Conservation (phyloP, 2,329 filamentous ascomycete genomes). For the Botrytis hyacinthi region DNA sequence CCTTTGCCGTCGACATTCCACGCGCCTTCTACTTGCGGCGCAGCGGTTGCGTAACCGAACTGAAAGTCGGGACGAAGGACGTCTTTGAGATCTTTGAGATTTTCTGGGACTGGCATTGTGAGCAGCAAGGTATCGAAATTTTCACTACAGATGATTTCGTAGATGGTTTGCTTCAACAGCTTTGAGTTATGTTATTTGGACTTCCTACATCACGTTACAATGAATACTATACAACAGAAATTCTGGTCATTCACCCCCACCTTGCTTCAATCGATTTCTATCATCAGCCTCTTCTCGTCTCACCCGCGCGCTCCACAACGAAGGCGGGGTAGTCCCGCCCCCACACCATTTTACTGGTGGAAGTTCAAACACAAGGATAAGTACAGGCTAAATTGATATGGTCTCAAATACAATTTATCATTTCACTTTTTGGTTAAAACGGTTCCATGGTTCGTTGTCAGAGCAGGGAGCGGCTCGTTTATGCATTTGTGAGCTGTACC, state of each 20-base stretch:
- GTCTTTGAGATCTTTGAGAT: constrained; percentile 45
- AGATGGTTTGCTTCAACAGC: not conserved
- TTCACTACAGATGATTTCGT: not conserved
- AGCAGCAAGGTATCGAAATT: not conserved
- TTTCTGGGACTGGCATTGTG: constrained; percentile 15
- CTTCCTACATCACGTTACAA: not conserved
- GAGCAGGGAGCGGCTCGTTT: not conserved
- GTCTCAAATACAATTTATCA: not conserved
- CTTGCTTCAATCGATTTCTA: no score
- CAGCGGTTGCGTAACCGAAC: constrained; percentile 76
- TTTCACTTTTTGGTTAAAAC: not conserved
- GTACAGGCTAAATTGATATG: not conserved
- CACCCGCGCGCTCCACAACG: not conserved
- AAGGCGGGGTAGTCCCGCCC: not conserved
- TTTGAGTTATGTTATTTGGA: not conserved
- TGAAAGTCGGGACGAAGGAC: constrained; percentile 64
- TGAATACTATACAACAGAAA: not conserved
- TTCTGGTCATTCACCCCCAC: not conserved
- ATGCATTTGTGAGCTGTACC: not conserved
- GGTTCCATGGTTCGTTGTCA: not conserved
- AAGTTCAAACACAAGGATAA: not conserved
- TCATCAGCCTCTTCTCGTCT: not conserved
- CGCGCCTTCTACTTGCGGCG: constrained; percentile 83
- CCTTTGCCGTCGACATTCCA: constrained; percentile 70
- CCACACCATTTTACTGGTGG: not conserved